A percentile compares a stretch with the other conserved stretches of the same genome.
phyloP scores from a whole-genome alignment of 176 grass and related monocot genomes.

The Secale cereale region DNA sequence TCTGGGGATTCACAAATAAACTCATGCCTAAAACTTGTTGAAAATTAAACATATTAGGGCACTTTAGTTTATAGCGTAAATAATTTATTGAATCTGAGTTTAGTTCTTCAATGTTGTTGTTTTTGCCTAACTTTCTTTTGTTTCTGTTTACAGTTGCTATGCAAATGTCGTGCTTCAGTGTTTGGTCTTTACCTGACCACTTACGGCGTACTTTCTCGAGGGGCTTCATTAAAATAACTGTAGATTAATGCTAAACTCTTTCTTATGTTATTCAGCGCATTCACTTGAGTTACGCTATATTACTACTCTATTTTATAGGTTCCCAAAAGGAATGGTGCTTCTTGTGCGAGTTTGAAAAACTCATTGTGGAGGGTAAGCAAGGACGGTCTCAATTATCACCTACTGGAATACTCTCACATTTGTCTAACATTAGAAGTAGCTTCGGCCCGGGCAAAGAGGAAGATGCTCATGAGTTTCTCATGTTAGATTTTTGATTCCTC shows the following conservation, averaged over 20 bases:
- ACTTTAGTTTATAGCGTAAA: conserved; percentile 14
- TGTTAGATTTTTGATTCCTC: conserved; percentile 39
- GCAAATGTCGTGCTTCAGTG: conserved; percentile 95
- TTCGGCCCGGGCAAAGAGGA: conserved; percentile 61
- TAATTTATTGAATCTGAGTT: conserved; percentile 11
- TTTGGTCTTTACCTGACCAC: conserved; percentile 84
- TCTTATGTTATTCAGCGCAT: not conserved
- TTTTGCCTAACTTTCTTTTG: conserved; percentile 27
- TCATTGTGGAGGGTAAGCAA: conserved; percentile 53
- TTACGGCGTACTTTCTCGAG: conserved; percentile 73
- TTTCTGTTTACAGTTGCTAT: conserved; percentile 73
- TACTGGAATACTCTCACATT: conserved; percentile 62
- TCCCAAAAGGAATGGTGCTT: conserved; percentile 77
- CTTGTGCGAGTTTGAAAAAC: conserved; percentile 80
- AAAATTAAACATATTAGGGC: not conserved
- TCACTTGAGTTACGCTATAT: conserved; percentile 1
- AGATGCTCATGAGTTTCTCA: conserved; percentile 97
- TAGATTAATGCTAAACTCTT: conserved; percentile 33
- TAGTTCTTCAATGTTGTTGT: conserved; percentile 4
- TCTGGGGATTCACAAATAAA: not conserved
- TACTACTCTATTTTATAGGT: conserved; percentile 44
- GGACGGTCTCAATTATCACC: conserved; percentile 63
- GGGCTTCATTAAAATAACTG: conserved; percentile 80
- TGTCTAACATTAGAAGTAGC: conserved; percentile 46
- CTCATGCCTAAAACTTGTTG: not conserved